phyloP scores from a whole-genome alignment of 1,284 basidiomycete genomes.

The Blastosporella zonata region DNA sequence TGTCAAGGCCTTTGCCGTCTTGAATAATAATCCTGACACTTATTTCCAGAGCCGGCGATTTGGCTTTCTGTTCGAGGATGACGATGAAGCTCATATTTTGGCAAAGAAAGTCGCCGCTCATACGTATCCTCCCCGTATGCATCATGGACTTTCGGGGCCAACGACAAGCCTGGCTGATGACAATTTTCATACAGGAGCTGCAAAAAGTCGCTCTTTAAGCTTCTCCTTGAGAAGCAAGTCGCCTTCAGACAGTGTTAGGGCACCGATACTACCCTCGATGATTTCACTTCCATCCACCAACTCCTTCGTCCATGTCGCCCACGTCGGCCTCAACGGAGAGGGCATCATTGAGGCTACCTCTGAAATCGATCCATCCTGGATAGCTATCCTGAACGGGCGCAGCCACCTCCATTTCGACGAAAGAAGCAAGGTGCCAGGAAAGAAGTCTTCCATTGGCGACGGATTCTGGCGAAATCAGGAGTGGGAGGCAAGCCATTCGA shows the following conservation, averaged over 20 bases:
- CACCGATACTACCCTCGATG: slow-evolving; percentile 44
- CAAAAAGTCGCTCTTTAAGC: slow-evolving; percentile 22
- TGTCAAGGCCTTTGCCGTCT: not conserved
- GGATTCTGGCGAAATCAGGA: slow-evolving; percentile 9
- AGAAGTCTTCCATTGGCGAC: slow-evolving; percentile 6
- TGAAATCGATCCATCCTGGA: slow-evolving; percentile 79
- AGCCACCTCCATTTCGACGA: slow-evolving; percentile 7
- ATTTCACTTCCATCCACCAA: slow-evolving; percentile 73
- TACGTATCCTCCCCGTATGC: slow-evolving; percentile 36
- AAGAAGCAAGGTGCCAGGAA: slow-evolving; percentile 4
- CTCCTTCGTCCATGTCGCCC: slow-evolving; percentile 85
- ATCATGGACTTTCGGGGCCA: not conserved
- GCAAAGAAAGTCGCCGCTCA: slow-evolving; percentile 47
- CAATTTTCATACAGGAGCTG: slow-evolving; percentile 13
- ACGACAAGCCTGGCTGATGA: slow-evolving; percentile 3
- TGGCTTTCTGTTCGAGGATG: slow-evolving; percentile 71
- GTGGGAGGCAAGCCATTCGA: not conserved
- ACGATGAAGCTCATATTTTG: slow-evolving; percentile 57
- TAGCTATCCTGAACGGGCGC: slow-evolving; percentile 27
- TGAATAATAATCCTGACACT: not conserved
- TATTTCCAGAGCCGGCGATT: slow-evolving; percentile 69
- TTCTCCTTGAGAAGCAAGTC: slow-evolving; percentile 19
- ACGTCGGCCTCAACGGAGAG: slow-evolving; percentile 77
- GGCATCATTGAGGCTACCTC: slow-evolving; percentile 69
- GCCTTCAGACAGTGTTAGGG: slow-evolving; percentile 19